Evolutionary conservation across 495 filamentous ascomycete species (phyloP), one percentile per base, ranked within the genome.

Genomic region (Xylaria grammica): DNA sequence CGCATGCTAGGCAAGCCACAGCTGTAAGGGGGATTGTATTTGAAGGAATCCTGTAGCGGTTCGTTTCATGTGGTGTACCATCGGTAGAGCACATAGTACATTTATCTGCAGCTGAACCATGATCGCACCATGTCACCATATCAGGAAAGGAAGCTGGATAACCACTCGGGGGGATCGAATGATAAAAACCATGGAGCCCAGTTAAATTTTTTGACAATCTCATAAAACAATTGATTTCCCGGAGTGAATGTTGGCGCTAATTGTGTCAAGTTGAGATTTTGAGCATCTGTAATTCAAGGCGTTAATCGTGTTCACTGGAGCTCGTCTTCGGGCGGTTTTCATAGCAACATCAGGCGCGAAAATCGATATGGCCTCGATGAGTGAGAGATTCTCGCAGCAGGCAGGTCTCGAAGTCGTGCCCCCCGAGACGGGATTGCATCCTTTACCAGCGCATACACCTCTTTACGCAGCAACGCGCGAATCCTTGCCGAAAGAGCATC

Each of bases 381-480:
- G 42, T 2, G 15, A n/a, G n/a, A 51, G 45, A 29, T 50, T 40
- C n/a, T 11, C 11, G 22, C 30, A 60, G 32, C 58, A 60, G 45
- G 17, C 58, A 38, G 58, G 29, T 51, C 61, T 73, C 6, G 68
- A 73, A 40, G 68, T 73, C 13, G 71, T 71, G 7, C 68, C 66
- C 17, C 53, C 60, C 7, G 65, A 70, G 2, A 65, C 71, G 27
- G 65, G 68, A 24, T 42, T 71, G 29, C 66, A 73, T 22, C 61
- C 71, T 30, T 17, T 65, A 15, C 64, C 66, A 17, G 17, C 59
- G 45, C 66, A 42, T 44, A 42, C 60, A 11, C 51, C 51, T 9
- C 34, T 46, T 49, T 20, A 30, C 19, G 32, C 49, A 17, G 29
- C 19, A 13, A 36, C 59, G 17, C 29, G 46, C 11, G 62, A 67